Percentiles rank a stretch among this genome's conserved stretches.
Evolutionary conservation across 2,329 filamentous ascomycete genomes (phyloP).

Genomic region (Boeremia lycopersici): DNA sequence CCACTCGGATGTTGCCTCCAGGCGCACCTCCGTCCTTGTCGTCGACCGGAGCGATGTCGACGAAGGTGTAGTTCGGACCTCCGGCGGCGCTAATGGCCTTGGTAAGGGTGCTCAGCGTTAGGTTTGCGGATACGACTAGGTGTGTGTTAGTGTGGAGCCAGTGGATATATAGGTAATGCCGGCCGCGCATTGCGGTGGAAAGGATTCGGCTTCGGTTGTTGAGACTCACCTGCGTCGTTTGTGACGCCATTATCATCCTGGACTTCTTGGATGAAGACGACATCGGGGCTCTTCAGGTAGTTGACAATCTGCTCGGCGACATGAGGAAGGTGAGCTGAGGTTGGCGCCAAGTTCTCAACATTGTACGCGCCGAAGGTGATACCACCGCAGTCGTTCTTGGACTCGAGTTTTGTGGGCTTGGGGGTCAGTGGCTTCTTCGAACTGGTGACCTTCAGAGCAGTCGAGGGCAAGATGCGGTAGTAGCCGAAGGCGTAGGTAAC

Average conservation of each 20-base stretch:
- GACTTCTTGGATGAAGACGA: conserved; percentile 73
- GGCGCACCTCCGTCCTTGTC: conserved; percentile 69
- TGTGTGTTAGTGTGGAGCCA: neutral
- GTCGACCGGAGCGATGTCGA: conserved; percentile 65
- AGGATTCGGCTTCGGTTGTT: conserved; percentile 3
- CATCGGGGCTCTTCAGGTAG: conserved; percentile 66
- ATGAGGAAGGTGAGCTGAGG: conserved; percentile 59
- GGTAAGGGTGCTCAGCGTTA: conserved; percentile 63
- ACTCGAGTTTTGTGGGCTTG: conserved; percentile 59
- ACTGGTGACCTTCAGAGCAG: conserved; percentile 57
- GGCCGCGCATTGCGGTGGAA: conserved; percentile 13
- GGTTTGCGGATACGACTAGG: conserved; percentile 58
- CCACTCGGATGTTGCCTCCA: conserved; percentile 73
- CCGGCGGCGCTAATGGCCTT: conserved; percentile 59
- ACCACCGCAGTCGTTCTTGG: conserved; percentile 63
- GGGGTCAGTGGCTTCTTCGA: conserved; percentile 56
- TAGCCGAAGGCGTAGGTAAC: conserved; percentile 70
- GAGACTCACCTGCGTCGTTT: conserved; percentile 60
- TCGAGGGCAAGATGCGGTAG: conserved; percentile 71
- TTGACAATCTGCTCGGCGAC: conserved; percentile 70
- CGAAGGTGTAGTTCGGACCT: conserved; percentile 62
- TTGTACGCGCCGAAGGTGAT: conserved; percentile 73
- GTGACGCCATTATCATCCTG: conserved; percentile 69
- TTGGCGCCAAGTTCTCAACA: conserved; percentile 69
- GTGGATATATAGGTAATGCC: conserved; percentile 1